A percentile compares a stretch with the other conserved stretches of the same genome.
These are phyloP conservation scores for Smallanthus sonchifolius DNA, from an alignment of 129 eudicot species.

Conservation along the genomic window DNA sequence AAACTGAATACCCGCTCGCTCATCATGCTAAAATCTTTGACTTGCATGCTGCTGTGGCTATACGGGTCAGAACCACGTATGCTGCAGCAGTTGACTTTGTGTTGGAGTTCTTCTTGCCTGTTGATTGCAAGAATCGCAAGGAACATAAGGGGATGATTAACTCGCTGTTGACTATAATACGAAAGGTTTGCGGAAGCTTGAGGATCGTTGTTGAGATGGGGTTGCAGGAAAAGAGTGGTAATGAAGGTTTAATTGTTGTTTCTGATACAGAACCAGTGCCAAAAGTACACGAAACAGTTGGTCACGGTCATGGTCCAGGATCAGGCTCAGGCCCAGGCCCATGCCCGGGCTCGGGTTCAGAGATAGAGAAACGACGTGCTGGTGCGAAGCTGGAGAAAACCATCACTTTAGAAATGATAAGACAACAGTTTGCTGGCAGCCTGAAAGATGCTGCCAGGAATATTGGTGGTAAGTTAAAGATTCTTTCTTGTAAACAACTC, in stretches of 20 bases:
- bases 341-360: conserved; percentile 28
- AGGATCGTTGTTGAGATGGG: conserved; percentile 61
- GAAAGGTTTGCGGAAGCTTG: conserved; percentile 57
- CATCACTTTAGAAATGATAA: conserved; percentile 65
- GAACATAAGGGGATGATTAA: conserved; percentile 55
- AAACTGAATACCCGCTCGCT: conserved; percentile 82
- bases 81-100: conserved; percentile 67
- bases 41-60: conserved; percentile 78
- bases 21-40: conserved; percentile 80
- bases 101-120: conserved; percentile 83
- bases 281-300: conserved; percentile 14
- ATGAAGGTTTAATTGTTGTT: conserved; percentile 11
- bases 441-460: conserved; percentile 91
- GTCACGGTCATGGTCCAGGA: not conserved
- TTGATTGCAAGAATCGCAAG: conserved; percentile 44
- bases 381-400: conserved; percentile 70
- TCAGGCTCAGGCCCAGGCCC: conserved; percentile 12
- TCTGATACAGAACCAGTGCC: conserved; percentile 19
- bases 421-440: conserved; percentile 97
- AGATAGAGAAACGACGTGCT: conserved; percentile 55
- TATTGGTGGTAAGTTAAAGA: conserved; percentile 68
- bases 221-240: conserved; percentile 54
- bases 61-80: conserved; percentile 63
- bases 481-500: too few species aligned
- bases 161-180: conserved; percentile 50